Base-by-base conservation (phyloP, 2,329 filamentous ascomycete species). In the Berkeleyomyces rouxiae region DNA sequence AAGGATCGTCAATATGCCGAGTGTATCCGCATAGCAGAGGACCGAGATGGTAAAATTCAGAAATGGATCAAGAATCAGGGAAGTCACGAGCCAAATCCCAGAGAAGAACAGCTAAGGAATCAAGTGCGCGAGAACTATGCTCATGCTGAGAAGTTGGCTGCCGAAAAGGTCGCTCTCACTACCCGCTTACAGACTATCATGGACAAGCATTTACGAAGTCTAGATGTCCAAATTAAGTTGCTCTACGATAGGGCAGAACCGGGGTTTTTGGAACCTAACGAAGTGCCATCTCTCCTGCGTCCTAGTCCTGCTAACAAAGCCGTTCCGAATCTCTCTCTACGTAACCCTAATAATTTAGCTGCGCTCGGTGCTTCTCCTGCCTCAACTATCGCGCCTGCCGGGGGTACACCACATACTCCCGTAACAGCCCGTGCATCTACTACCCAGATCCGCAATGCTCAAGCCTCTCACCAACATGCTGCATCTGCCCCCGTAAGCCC, bases 41-140 rank as follows among this genome's bases (percentile, higher is more conserved):
- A 86, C 64, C 84, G 85, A 67, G 88, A 95, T 70, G 79, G 74
- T 61, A 84, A 84, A 69, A 83, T 93, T 47, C 88, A 95, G 70
- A 89, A 87, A 73, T 91, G 84, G 77, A 88, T 92, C 71, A 88
- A 87, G 69, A 75, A 81, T 16, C 86, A 92, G 67, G 86, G 87
- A 66, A 88, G 86, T 69, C 82, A 88, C 68, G 79, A 84, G 60
- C 77, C 79, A 40, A 89, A 92, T 68, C 86, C 88, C 0, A 88
- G 88, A 69, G 88, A 95, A 74, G 83, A 87, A 10, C 72, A 78
- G 11, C 80, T 88, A 69, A 80, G 82, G 61, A 80, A 82, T 58
- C 79, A 81, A 61, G 86, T 92, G 67, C 74, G 78, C 62, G 83
- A 88, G 65, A 84, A 83, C 69, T 92, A 81, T 69, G 79, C 80